Base-by-base conservation (phyloP, 495 filamentous ascomycete species). In the Diplogelasinospora grovesii region DNA sequence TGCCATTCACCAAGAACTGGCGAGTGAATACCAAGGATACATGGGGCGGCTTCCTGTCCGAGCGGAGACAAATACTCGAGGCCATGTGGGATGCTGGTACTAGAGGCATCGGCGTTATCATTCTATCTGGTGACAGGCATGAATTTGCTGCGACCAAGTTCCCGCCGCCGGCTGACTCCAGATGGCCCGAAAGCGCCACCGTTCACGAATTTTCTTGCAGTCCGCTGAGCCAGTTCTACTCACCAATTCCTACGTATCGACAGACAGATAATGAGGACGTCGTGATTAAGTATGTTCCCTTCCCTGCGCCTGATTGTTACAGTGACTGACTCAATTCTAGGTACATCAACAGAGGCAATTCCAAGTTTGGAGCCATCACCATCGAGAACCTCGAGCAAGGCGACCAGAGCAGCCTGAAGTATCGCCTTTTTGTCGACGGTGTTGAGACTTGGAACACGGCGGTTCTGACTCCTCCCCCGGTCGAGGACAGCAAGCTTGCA, bases 1-100 rank as follows among this genome's bases (percentile, higher is more conserved):
- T 96, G 22, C 92, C 92, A 0, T 95, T 98, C 63, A 97, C 92
- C 10, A 89, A 93, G 61, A 98, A 98, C 63, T 98, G 92, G 92
- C 79, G 72, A 20, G 73, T 92, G 48, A 85, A 86, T 40, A 77
- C 71, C 3, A 67, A 75, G 28, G 92, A 98, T 54, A 96, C 92
- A 3, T 98, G 92, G 92, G 87, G 82, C 24, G 89, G 87, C 0
- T 95, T 89, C 61, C 69, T 95, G 9, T 50, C 70, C 30, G 92
- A 98, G 63, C 79, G 92, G 11, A 74, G 70, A 21, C 73, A 63
- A 42, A 76, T 98, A 30, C 79, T 97, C 29, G 81, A 95, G 53
- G 82, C 84, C 7, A 95, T 95, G 79, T 96, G 92, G 88, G 79
- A 82, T 37, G 79, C 80, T 1, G 76, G 81, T 14, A 66, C 66